Conservation (phyloP, 495 filamentous ascomycete genomes). For the Hypoxylon lienhwacheense region DNA sequence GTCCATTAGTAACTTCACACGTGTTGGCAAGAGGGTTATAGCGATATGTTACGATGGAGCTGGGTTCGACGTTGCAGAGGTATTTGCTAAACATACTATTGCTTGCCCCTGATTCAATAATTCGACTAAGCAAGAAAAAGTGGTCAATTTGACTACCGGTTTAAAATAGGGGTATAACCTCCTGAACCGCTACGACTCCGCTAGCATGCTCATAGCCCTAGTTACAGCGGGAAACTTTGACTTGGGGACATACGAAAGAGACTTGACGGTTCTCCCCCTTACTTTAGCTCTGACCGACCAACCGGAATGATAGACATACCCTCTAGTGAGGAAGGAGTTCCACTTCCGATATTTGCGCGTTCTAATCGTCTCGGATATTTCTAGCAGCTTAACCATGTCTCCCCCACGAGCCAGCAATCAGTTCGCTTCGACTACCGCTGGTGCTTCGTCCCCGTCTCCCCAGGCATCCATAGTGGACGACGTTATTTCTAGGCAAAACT, state of each 20-base stretch:
- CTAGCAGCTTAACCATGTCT: conserved; percentile 15
- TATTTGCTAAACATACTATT: background rate
- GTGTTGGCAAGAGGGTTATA: too few species aligned
- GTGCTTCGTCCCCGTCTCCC: conserved; percentile 31
- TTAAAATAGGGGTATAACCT: conserved; percentile 12
- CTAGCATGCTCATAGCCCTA: conserved; percentile 1
- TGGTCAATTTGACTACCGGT: conserved; percentile 18
- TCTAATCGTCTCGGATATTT: background rate
- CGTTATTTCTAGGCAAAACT: conserved; percentile 57
- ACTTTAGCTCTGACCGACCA: background rate
- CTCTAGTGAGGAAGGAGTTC: background rate
- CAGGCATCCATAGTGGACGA: conserved; percentile 85
- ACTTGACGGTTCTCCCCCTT: background rate
- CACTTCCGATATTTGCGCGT: background rate
- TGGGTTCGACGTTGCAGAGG: background rate
- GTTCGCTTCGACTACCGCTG: conserved; percentile 25
- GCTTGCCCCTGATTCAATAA: background rate
- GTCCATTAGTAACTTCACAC: background rate
- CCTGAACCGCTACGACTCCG: conserved; percentile 8
- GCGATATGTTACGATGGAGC: too few species aligned
- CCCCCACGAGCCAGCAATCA: conserved; percentile 35
- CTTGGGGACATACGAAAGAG: conserved; percentile 9
- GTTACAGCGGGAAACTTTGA: conserved; percentile 14
- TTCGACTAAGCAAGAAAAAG: background rate
- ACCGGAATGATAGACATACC: conserved; percentile 12